Conservation (phyloP, 139 green algal species). For the Picochlorum sp. region DNA sequence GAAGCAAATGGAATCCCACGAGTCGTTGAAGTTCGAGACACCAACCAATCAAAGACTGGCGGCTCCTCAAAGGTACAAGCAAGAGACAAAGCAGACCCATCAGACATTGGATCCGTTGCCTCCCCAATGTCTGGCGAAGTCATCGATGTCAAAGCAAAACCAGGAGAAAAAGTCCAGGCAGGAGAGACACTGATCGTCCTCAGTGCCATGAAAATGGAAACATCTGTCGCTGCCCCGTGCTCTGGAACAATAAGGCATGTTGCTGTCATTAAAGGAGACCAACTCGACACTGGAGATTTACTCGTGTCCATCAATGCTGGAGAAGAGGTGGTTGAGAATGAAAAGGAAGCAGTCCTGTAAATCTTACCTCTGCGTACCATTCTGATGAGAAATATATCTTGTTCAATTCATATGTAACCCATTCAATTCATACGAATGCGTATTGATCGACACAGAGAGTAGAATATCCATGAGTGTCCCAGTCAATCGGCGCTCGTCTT, state of each 20-base stretch:
- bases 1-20: constrained; percentile 84
- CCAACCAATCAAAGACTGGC: not conserved
- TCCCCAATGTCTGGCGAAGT: constrained; percentile 88
- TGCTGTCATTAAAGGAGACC: constrained; percentile 60
- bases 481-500: no score
- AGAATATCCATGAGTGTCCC: no score
- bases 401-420: no score
- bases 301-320: constrained; percentile 51
- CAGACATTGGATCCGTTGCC: constrained; percentile 52
- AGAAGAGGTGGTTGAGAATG: not conserved
- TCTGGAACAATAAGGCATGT: constrained; percentile 59
- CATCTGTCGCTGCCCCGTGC: constrained; percentile 64
- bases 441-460: no score
- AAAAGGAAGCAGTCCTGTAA: no score
- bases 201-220: constrained; percentile 98
- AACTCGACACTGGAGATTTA: constrained; percentile 61
- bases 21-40: constrained; percentile 72
- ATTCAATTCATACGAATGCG: no score
- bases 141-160: constrained; percentile 58
- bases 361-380: no score
- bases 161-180: constrained; percentile 49
- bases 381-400: no score
- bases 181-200: constrained; percentile 79
- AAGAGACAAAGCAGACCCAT: constrained; percentile 44
- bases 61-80: constrained; percentile 5